These are phyloP conservation scores for Coniosporium apollinis DNA, from an alignment of 495 filamentous ascomycete species.

Conservation along the genomic window DNA sequence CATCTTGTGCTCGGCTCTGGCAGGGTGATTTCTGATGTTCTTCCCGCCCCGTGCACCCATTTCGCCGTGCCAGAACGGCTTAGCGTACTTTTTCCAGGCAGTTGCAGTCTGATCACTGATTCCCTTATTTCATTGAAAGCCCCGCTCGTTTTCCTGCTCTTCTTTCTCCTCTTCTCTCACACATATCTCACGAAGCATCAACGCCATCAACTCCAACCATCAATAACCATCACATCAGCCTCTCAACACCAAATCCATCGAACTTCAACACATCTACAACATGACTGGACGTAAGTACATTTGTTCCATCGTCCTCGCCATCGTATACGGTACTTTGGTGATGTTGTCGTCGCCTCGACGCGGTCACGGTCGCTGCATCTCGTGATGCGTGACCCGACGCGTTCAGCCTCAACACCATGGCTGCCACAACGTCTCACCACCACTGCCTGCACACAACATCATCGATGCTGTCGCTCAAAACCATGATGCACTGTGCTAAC, in stretches of 20 bases:
- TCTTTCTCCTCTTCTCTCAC: slow-evolving; percentile 1
- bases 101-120: too few relatives aligned
- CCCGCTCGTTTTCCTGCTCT: slow-evolving; percentile 1
- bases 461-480: slow-evolving; percentile 9
- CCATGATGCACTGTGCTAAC: slow-evolving; percentile 12
- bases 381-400: slow-evolving; percentile 4
- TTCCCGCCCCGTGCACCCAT: too few relatives aligned
- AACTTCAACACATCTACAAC: slow-evolving; percentile 65
- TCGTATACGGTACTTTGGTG: too few relatives aligned
- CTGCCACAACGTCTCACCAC: not conserved
- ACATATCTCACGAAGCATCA: not conserved
- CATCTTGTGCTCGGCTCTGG: too few relatives aligned
- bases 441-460: not conserved
- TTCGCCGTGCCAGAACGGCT: too few relatives aligned
- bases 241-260: slow-evolving; percentile 16
- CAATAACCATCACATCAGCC: slow-evolving; percentile 1
- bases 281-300: slow-evolving; percentile 57
- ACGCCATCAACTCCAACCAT: not conserved
- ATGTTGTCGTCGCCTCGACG: slow-evolving; percentile 8
- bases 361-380: slow-evolving; percentile 24
- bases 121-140: too few relatives aligned
- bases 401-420: slow-evolving; percentile 9
- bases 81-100: too few relatives aligned
- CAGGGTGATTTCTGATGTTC: too few relatives aligned
- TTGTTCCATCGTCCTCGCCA: too few relatives aligned